phyloP scores from a whole-genome alignment of 2,329 filamentous ascomycete species.

The Alternaria consortialis region DNA sequence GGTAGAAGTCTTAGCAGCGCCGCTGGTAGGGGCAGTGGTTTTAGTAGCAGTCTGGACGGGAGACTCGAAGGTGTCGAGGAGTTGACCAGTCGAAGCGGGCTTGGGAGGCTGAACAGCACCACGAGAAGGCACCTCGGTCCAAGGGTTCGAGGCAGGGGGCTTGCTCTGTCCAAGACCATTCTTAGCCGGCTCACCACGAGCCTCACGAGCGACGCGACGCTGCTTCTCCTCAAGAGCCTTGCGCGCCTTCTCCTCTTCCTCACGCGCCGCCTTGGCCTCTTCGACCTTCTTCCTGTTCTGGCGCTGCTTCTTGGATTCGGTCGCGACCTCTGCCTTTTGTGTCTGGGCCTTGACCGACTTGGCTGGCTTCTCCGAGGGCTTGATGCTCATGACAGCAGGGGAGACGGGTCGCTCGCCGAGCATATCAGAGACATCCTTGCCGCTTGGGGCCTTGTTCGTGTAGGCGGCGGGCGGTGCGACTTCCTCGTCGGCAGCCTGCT shows the following conservation, averaged over 20 bases:
- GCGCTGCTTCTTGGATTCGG: conserved; percentile 92
- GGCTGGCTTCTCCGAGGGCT: conserved; percentile 67
- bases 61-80: conserved; percentile 62
- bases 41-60: conserved; percentile 53
- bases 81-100: conserved; percentile 37
- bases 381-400: conserved; percentile 81
- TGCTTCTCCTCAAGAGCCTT: conserved; percentile 82
- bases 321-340: conserved; percentile 62
- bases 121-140: conserved; percentile 54
- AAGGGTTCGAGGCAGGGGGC: conserved; percentile 62
- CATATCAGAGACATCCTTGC: conserved; percentile 87
- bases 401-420: conserved; percentile 75
- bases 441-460: conserved; percentile 58
- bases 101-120: conserved; percentile 33
- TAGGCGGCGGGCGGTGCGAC: conserved; percentile 69
- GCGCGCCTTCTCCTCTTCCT: conserved; percentile 81
- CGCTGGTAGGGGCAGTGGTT: conserved; percentile 46
- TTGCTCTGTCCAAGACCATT: conserved; percentile 70
- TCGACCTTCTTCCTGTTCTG: conserved; percentile 92
- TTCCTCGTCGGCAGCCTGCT: conserved; percentile 78
- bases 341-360: conserved; percentile 70
- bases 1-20: conserved; percentile 52
- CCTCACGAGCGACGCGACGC: conserved; percentile 79
- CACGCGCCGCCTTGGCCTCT: conserved; percentile 75
- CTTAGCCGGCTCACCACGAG: conserved; percentile 83